Evolutionary conservation across 495 filamentous ascomycete genomes (phyloP).

Genomic region (Chaetomium fimeti): DNA sequence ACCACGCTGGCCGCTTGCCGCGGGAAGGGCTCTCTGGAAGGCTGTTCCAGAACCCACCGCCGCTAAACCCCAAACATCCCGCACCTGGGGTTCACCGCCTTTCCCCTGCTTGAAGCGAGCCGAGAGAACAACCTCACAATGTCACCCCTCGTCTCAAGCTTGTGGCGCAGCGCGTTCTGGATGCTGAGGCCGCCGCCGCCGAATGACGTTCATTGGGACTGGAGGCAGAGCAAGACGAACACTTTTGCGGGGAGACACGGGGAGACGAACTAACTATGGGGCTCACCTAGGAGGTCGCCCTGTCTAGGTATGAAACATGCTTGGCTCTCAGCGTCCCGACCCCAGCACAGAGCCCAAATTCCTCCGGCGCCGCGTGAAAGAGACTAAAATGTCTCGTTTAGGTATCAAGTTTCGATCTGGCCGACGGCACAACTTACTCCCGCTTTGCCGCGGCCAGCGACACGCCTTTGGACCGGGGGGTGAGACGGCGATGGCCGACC

Average conservation of each 20-base stretch:
- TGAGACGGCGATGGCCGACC: constrained; percentile 13
- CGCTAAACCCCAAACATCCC: not conserved
- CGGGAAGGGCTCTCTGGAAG: not conserved
- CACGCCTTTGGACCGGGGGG: not conserved
- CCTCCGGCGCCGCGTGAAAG: not conserved
- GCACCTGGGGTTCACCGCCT: constrained; percentile 18
- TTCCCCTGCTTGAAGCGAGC: not conserved
- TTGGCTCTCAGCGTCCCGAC: not conserved
- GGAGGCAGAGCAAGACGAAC: too few relatives aligned
- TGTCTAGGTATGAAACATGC: not conserved
- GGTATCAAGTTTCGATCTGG: constrained; percentile 11
- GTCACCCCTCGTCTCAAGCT: constrained; percentile 6
- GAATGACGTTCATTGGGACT: not conserved
- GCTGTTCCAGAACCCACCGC: not conserved
- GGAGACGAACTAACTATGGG: not conserved
- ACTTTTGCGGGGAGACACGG: not conserved
- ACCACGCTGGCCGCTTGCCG: not conserved
- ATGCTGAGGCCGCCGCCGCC: not conserved
- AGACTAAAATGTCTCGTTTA: not conserved
- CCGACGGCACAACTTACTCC: constrained; percentile 9
- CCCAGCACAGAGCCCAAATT: not conserved
- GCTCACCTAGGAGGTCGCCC: not conserved
- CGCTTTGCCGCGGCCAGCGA: not conserved
- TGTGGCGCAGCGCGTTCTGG: constrained; percentile 14
- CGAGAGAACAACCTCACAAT: not conserved